phyloP scores from a whole-genome alignment of 305 asterid genomes.

The Caryopteris hybrid region DNA sequence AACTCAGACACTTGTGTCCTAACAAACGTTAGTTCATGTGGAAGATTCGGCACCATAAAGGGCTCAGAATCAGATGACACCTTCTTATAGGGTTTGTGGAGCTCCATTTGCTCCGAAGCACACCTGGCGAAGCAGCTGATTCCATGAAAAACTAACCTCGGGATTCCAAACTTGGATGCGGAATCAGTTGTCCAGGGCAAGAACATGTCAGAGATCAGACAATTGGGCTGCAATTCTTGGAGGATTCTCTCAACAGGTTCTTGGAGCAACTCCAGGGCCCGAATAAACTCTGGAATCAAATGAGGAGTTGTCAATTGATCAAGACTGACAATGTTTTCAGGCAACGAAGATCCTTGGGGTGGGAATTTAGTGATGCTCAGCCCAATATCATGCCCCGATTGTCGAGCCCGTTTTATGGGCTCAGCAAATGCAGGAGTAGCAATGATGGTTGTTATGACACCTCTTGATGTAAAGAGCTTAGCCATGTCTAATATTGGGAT shows the following conservation, averaged over 20 bases:
- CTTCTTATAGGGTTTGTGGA: constrained; percentile 29
- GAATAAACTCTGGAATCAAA: background rate
- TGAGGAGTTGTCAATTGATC: constrained; percentile 23
- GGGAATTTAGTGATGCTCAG: constrained; percentile 32
- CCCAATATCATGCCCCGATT: constrained; percentile 32
- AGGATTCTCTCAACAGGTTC: constrained; percentile 33
- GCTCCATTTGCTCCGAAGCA: constrained; percentile 14
- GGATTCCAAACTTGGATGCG: constrained; percentile 29
- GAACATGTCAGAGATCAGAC: constrained; percentile 40
- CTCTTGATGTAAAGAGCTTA: constrained; percentile 46
- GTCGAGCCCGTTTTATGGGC: constrained; percentile 27
- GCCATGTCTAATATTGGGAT: constrained; percentile 46
- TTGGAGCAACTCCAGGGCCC: constrained; percentile 20
- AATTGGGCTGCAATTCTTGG: constrained; percentile 13
- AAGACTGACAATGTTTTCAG: constrained; percentile 24
- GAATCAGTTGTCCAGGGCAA: constrained; percentile 39
- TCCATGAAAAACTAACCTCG: constrained; percentile 33
- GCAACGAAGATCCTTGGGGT: constrained; percentile 25
- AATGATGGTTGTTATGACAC: constrained; percentile 48
- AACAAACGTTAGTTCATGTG: constrained; percentile 30
- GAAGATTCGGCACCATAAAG: constrained; percentile 42
- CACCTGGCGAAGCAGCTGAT: constrained; percentile 24
- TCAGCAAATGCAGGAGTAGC: constrained; percentile 40
- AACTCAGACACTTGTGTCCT: constrained; percentile 33
- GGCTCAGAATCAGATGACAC: constrained; percentile 44